Conservation (phyloP, 805 yeast genomes). For the Torulaspora franciscae region DNA sequence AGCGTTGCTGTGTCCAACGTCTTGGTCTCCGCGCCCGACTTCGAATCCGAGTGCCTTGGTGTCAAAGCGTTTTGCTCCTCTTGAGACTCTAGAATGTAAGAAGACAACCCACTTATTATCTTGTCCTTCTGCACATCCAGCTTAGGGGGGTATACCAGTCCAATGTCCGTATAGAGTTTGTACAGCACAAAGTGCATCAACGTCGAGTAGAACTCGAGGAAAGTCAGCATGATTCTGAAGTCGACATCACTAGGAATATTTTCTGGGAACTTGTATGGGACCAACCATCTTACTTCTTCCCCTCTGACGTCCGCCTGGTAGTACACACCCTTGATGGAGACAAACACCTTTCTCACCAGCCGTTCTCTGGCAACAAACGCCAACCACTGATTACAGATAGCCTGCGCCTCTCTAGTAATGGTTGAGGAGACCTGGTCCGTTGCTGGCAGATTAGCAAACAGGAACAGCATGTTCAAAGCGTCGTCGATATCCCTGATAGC, state of each 20-base stretch:
- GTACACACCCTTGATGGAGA: constrained; percentile 94
- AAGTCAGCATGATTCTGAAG: constrained; percentile 94
- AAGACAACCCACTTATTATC: constrained; percentile 83
- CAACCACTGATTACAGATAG: constrained; percentile 88
- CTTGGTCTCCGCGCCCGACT: constrained; percentile 29
- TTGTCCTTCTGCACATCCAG: constrained; percentile 67
- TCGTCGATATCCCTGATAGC: constrained; percentile 93
- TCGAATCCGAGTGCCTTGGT: constrained; percentile 32
- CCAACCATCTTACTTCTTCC: constrained; percentile 92
- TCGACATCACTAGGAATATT: constrained; percentile 91
- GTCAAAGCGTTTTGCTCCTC: constrained; percentile 35
- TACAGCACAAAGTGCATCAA: constrained; percentile 79
- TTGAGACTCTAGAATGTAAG: constrained; percentile 66
- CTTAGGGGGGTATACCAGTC: constrained; percentile 86
- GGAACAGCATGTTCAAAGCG: constrained; percentile 88
- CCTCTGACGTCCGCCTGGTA: constrained; percentile 88
- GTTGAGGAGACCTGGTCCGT: constrained; percentile 74
- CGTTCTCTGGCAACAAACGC: constrained; percentile 88
- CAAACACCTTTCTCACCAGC: constrained; percentile 80
- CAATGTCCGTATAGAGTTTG: constrained; percentile 80
- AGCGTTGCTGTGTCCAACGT: constrained; percentile 43
- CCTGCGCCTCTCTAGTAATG: constrained; percentile 83
- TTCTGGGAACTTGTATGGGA: constrained; percentile 95
- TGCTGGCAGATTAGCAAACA: constrained; percentile 93
- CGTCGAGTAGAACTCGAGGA: constrained; percentile 92